Evolutionary conservation across 768 basidiomycete species (phyloP).

Genomic region (Naganishia vaughanmartiniae): DNA sequence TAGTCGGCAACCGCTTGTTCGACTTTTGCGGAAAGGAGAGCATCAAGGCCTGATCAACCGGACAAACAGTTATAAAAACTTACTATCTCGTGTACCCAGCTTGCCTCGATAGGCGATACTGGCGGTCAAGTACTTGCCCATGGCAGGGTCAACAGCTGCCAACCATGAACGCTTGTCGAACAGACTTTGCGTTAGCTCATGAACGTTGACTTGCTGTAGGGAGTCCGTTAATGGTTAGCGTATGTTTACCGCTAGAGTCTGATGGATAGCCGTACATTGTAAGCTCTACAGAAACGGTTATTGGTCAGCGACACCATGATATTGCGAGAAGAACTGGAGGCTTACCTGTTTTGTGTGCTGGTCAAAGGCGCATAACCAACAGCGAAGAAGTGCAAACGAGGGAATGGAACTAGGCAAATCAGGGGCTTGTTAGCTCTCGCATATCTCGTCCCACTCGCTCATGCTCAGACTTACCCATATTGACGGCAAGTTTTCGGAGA

Average conservation of each 20-base stretch:
- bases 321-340: background rate
- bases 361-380: conserved; percentile 66
- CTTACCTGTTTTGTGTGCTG: conserved; percentile 31
- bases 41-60: too few relatives aligned
- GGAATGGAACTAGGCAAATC: conserved; percentile 74
- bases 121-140: conserved; percentile 49
- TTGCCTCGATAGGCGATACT: conserved; percentile 48
- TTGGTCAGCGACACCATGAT: background rate
- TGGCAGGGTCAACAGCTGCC: conserved; percentile 44
- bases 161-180: conserved; percentile 41
- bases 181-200: conserved; percentile 41
- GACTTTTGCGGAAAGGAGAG: background rate
- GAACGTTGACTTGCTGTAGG: conserved; percentile 38
- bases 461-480: conserved; percentile 40
- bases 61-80: conserved; percentile 3
- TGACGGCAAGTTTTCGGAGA: conserved; percentile 52
- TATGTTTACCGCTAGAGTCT: background rate
- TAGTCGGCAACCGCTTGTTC: conserved; percentile 26
- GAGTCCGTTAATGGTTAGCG: background rate
- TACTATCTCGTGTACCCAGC: conserved; percentile 45
- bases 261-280: conserved; percentile 35
- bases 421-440: background rate
- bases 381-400: conserved; percentile 99
- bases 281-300: conserved; percentile 17
- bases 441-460: background rate